Base-by-base conservation (phyloP, 768 basidiomycete genomes). In the Amanita rimosa region DNA sequence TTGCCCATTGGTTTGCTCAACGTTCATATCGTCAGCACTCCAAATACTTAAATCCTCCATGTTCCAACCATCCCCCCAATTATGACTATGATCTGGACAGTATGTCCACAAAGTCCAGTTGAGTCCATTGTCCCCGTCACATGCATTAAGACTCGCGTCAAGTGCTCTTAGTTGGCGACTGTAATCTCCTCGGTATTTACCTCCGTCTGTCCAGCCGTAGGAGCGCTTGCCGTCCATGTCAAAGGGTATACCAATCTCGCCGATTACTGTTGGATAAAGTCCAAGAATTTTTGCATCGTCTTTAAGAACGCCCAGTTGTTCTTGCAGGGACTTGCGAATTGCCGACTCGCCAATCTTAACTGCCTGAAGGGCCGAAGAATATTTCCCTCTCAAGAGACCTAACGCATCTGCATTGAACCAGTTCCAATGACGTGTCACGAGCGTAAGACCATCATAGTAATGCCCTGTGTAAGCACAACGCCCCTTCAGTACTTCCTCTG, bases 11-110 rank as follows among this genome's bases (percentile, higher is more conserved):
- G 46, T 49, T 29, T 61, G 61, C 17, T 62, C 58, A 46, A 61
- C 60, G 35, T 52, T 58, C 31, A 74, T 55, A 60, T 97, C 93
- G 54, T 92, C 88, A 3, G 63, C 55, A 55, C 83, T 84, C 88
- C 88, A 97, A 11, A 98, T 53, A 54, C 87, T 91, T 51, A 98
- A 62, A 66, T 98, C 95, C 67, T 99, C 95, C 66, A 88, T 78
- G 62, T 97, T 94, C 95, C 94, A 99, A 1, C 83, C 83, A 64
- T 99, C 95, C 11, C 95, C 92, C 89, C 88, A 96, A 59, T 77
- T 69, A 59, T 97, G 90, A 21, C 71, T 72, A 58, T 82, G 83
- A 56, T 95, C 87, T 0, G 85, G 70, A 51, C 85, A 84, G 60
- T 94, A 96, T 29, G 81, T 86, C 93, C 93, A 96, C 7, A 90